Conservation (phyloP, 352 stramenopile genomes). For the Globisporangium okanoganense region DNA sequence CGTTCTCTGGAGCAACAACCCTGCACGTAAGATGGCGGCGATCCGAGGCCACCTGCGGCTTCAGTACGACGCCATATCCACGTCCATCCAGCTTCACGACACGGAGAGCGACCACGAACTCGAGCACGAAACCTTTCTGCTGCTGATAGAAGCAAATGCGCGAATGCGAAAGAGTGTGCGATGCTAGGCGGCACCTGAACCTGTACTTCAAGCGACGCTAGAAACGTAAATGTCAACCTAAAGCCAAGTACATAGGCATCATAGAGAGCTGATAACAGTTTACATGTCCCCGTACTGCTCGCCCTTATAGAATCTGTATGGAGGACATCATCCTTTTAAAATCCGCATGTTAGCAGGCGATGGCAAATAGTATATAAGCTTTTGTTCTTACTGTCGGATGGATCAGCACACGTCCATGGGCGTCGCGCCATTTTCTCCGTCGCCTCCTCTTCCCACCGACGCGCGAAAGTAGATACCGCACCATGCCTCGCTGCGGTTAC, state of each 20-base stretch:
- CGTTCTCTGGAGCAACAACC: too few relatives aligned
- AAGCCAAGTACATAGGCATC: background rate
- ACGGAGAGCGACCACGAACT: too few relatives aligned
- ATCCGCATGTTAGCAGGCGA: background rate
- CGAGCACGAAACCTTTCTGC: too few relatives aligned
- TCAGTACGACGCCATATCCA: too few relatives aligned
- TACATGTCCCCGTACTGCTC: background rate
- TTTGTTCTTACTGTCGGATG: background rate
- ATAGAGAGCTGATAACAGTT: background rate
- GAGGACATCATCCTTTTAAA: background rate
- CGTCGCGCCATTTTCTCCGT: constrained; percentile 16
- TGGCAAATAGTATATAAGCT: constrained; percentile 1
- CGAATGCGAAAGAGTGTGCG: constrained; percentile 16
- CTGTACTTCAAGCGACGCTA: constrained; percentile 53
- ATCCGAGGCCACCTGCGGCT: too few relatives aligned
- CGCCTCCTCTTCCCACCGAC: constrained; percentile 22
- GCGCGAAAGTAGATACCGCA: constrained; percentile 69
- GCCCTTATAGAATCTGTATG: background rate
- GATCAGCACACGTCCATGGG: constrained; percentile 56
- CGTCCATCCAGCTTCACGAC: too few relatives aligned
- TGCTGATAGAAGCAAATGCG: constrained; percentile 21
- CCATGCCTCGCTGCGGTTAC: constrained; percentile 78
- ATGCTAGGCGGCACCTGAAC: constrained; percentile 33
- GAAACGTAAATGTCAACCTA: constrained; percentile 11
- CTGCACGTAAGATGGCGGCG: constrained; percentile 34